Evolutionary conservation across 1,139 yeast genomes (phyloP).

Genomic region (Taphrina flavorubra): DNA sequence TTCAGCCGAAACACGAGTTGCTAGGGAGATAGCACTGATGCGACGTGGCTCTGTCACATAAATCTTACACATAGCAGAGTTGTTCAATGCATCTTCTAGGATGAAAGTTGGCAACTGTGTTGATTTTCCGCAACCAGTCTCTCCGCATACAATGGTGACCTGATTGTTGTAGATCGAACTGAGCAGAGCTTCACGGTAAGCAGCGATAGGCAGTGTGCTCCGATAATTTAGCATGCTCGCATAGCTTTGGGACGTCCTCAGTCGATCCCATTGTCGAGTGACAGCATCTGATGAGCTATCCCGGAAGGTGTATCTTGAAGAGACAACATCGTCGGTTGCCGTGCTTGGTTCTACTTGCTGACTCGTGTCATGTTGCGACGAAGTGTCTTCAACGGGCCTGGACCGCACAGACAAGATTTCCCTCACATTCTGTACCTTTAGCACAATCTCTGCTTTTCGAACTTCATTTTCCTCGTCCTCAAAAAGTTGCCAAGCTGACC

Average conservation of each 20-base stretch:
- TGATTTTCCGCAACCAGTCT: conserved; percentile 97
- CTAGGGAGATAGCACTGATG: conserved; percentile 74
- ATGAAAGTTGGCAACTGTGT: conserved; percentile 66
- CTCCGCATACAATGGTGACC: conserved; percentile 90
- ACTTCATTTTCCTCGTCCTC: conserved; percentile 29
- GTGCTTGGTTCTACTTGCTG: neutral
- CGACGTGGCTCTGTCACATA: conserved; percentile 79
- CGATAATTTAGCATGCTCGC: conserved; percentile 28
- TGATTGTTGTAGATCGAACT: conserved; percentile 56
- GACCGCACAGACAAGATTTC: conserved; percentile 3
- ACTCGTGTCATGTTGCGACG: neutral
- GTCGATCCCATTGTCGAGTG: conserved; percentile 7
- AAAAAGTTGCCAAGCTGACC: conserved; percentile 29
- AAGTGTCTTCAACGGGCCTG: neutral
- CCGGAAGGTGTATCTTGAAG: neutral
- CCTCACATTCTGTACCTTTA: conserved; percentile 24
- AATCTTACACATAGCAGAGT: conserved; percentile 59
- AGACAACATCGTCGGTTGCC: neutral
- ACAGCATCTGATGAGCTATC: conserved; percentile 10
- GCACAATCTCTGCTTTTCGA: conserved; percentile 8
- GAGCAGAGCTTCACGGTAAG: conserved; percentile 21
- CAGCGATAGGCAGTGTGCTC: conserved; percentile 27
- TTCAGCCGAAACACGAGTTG: conserved; percentile 71
- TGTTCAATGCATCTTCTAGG: conserved; percentile 68
- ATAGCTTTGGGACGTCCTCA: conserved; percentile 21